Percentiles rank a stretch among this genome's conserved stretches.
These are phyloP conservation scores for Darksidea phi DNA, from an alignment of 495 filamentous ascomycete species.

Conservation along the genomic window DNA sequence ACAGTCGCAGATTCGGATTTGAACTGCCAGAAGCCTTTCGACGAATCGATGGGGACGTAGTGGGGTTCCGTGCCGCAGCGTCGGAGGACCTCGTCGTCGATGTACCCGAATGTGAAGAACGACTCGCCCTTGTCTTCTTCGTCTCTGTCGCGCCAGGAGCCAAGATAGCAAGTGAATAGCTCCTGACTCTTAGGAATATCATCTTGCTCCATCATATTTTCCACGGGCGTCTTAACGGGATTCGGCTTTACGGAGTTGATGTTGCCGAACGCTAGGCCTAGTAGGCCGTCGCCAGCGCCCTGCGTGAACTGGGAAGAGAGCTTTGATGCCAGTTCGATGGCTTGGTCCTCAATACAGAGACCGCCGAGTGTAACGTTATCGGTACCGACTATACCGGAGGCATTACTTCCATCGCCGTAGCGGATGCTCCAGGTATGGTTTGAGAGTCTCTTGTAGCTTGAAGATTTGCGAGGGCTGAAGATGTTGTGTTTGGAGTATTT, in stretches of 20 bases:
- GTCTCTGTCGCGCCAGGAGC: slow-evolving; percentile 58
- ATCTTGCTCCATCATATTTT: slow-evolving; percentile 70
- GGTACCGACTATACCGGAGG: slow-evolving; percentile 69
- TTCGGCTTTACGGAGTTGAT: slow-evolving; percentile 69
- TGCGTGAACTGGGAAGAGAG: slow-evolving; percentile 61
- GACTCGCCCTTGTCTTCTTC: slow-evolving; percentile 57
- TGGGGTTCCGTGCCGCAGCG: slow-evolving; percentile 52
- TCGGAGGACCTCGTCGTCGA: slow-evolving; percentile 64
- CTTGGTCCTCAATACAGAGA: slow-evolving; percentile 65
- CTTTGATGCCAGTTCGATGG: slow-evolving; percentile 66
- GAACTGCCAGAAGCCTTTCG: slow-evolving; percentile 73
- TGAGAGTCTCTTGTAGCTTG: slow-evolving; percentile 47
- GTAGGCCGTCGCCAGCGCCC: slow-evolving; percentile 66
- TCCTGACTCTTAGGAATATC: slow-evolving; percentile 62
- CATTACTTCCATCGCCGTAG: slow-evolving; percentile 70
- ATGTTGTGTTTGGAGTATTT: slow-evolving; percentile 46
- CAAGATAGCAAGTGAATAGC: slow-evolving; percentile 75
- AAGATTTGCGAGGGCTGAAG: no score
- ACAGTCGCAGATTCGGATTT: slow-evolving; percentile 59
- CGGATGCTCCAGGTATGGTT: slow-evolving; percentile 65
- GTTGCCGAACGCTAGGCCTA: slow-evolving; percentile 67
- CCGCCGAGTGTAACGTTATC: slow-evolving; percentile 67
- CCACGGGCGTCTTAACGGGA: slow-evolving; percentile 65
- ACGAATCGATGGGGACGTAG: slow-evolving; percentile 67
- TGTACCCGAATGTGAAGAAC: slow-evolving; percentile 80